phyloP scores from a whole-genome alignment of 768 basidiomycete genomes.

The Neoboletus magnificus region DNA sequence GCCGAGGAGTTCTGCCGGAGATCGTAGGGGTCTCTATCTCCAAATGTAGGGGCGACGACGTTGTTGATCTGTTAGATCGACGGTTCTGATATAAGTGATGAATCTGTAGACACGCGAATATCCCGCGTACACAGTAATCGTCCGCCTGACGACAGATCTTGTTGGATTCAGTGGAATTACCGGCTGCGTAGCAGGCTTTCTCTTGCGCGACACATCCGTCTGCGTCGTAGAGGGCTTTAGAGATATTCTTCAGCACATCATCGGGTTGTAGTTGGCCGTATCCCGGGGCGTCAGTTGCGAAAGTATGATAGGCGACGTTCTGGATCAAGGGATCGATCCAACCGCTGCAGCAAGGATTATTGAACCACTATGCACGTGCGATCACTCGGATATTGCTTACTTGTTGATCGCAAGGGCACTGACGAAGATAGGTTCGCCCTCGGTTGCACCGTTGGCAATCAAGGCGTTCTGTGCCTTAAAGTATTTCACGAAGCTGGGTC shows the following conservation, averaged over 20 bases:
- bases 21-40: slow-evolving; percentile 52
- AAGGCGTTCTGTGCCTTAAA: slow-evolving; percentile 60
- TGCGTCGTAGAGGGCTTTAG: slow-evolving; percentile 43
- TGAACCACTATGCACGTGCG: not conserved
- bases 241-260: slow-evolving; percentile 44
- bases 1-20: slow-evolving; percentile 53
- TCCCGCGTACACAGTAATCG: slow-evolving; percentile 51
- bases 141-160: slow-evolving; percentile 49
- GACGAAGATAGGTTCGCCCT: slow-evolving; percentile 51
- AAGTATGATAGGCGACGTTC: slow-evolving; percentile 56
- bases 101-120: not conserved
- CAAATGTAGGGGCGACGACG: slow-evolving; percentile 49
- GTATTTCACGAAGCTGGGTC: slow-evolving; percentile 59
- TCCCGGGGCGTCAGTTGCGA: slow-evolving; percentile 60
- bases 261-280: slow-evolving; percentile 60
- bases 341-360: slow-evolving; percentile 37
- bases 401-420: slow-evolving; percentile 67
- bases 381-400: slow-evolving; percentile 24
- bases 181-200: slow-evolving; percentile 55
- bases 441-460: slow-evolving; percentile 42
- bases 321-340: slow-evolving; percentile 68
- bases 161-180: slow-evolving; percentile 43
- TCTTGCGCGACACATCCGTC: slow-evolving; percentile 56
- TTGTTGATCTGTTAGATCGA: slow-evolving; percentile 37
- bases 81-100: not conserved